Conservation (phyloP, 805 yeast species). For the Wickerhamomyces hampshirensis region DNA sequence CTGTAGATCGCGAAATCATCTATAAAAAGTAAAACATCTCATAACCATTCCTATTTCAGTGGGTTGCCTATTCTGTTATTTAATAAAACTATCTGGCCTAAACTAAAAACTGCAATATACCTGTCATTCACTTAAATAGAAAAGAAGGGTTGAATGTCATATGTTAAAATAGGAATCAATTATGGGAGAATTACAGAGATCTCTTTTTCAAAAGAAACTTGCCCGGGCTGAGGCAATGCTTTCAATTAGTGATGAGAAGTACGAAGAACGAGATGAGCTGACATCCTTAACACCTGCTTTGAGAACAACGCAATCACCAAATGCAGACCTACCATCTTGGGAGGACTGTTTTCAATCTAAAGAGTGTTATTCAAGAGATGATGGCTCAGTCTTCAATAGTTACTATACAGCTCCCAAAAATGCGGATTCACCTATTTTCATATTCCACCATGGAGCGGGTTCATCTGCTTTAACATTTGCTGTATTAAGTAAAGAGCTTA, state of each 20-base stretch:
- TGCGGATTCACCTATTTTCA: slow-evolving; percentile 47
- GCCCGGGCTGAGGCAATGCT: slow-evolving; percentile 6
- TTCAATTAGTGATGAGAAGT: no score
- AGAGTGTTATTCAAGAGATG: slow-evolving; percentile 14
- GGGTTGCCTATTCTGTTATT: no score
- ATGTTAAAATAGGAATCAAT: background rate
- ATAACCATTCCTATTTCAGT: no score
- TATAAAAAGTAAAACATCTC: no score
- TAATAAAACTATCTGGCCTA: no score
- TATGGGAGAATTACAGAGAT: slow-evolving; percentile 13
- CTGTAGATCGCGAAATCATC: no score
- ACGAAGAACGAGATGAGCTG: background rate
- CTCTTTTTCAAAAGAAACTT: slow-evolving; percentile 11
- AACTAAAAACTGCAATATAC: no score
- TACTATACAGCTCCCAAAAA: slow-evolving; percentile 52
- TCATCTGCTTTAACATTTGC: slow-evolving; percentile 81
- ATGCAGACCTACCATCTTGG: slow-evolving; percentile 21
- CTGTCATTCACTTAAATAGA: no score
- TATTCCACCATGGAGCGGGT: slow-evolving; percentile 95
- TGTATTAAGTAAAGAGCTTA: slow-evolving; percentile 35
- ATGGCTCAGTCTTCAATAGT: slow-evolving; percentile 40
- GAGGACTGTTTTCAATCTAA: slow-evolving; percentile 29
- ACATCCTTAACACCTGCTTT: background rate
- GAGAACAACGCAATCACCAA: background rate
- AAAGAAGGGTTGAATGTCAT: no score